A percentile compares a stretch with the other conserved stretches of the same genome.
Conservation (phyloP, 495 filamentous ascomycete species). For the Aspergillus mulundensis region DNA sequence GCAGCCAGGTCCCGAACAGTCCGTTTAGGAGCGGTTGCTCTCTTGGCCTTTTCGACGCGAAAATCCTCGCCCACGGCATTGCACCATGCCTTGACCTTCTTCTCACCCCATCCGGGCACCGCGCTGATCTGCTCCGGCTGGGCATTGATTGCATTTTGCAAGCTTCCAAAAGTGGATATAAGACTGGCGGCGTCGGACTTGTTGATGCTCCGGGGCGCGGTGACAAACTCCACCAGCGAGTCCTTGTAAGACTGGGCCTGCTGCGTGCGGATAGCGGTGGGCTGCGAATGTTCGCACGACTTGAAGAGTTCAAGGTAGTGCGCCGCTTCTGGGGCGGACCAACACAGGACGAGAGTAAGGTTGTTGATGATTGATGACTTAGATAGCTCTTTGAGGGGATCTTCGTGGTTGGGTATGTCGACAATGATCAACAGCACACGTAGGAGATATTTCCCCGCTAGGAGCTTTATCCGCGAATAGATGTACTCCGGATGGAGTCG, state of each 20-base stretch:
- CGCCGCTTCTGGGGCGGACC: constrained; percentile 88
- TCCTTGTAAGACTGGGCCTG: constrained; percentile 81
- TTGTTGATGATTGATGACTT: constrained; percentile 91
- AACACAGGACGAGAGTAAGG: constrained; percentile 86
- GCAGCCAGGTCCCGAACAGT: not conserved
- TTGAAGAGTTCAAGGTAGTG: constrained; percentile 94
- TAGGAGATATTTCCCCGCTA: constrained; percentile 78
- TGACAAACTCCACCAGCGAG: constrained; percentile 89
- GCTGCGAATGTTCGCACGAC: constrained; percentile 79
- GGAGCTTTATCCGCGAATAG: constrained; percentile 78
- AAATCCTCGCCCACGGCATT: constrained; percentile 79
- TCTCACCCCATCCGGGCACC: constrained; percentile 90
- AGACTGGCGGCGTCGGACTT: constrained; percentile 88
- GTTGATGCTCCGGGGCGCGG: constrained; percentile 82
- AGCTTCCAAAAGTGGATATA: constrained; percentile 81
- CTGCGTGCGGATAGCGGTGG: constrained; percentile 74
- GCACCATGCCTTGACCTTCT: constrained; percentile 85
- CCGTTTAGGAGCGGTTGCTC: constrained; percentile 34
- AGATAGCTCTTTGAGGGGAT: constrained; percentile 72
- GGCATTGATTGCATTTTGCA: constrained; percentile 83
- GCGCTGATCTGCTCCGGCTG: constrained; percentile 75
- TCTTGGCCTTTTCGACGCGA: constrained; percentile 64
- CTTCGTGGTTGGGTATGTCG: constrained; percentile 85
- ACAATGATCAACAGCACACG: constrained; percentile 86
- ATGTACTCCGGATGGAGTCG: constrained; percentile 97